Evolutionary conservation across 768 basidiomycete species (phyloP), one percentile per base, ranked within the genome.

Genomic region (Tubosaeta sp.): DNA sequence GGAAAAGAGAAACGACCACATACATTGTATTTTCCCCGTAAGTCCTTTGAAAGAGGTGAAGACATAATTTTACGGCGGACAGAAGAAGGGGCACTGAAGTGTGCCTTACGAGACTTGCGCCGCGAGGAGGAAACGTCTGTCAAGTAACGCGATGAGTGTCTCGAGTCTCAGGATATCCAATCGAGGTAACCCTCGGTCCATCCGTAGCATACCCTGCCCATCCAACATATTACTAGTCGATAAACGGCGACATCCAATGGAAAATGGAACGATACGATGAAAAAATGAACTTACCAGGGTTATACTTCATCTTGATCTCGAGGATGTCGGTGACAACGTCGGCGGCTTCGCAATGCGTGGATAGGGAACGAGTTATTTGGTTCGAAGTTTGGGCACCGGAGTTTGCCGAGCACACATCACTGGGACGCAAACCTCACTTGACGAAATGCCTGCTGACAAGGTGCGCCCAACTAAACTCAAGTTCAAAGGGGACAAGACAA

Each of bases 41-140:
- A 86, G 65, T 97, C 95, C 79, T 96, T 97, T 55, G 90, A 86
- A 53, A 99, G 84, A 45, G 94, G 78, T 52, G 95, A 92, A 58
- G 90, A 93, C 96, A 99, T 97, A 64, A 98, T 94, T 76, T 90
- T 94, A 71, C 96, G 87, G 71, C 95, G 90, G 64, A 91, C 77
- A 44, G 90, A 93, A 40, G 95, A 97, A 44, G 95, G 91, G 38
- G 95, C 95, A 47, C 80, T 80, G 75, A 98, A 97, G 82, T 99
- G 96, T 60, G 89, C 89, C 84, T 96, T 97, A 78, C 94, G 92
- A 65, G 87, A 83, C 84, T 97, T 98, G 83, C 96, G 91, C 71
- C 94, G 86, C 66, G 91, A 92, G 59, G 89, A 90, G 58, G 93
- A 90, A 67, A 88, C 82, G 68, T 90, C 93, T 94, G 61, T 43